phyloP scores from a whole-genome alignment of 2,329 filamentous ascomycete species.

The Arthrobotrys musiformis region DNA sequence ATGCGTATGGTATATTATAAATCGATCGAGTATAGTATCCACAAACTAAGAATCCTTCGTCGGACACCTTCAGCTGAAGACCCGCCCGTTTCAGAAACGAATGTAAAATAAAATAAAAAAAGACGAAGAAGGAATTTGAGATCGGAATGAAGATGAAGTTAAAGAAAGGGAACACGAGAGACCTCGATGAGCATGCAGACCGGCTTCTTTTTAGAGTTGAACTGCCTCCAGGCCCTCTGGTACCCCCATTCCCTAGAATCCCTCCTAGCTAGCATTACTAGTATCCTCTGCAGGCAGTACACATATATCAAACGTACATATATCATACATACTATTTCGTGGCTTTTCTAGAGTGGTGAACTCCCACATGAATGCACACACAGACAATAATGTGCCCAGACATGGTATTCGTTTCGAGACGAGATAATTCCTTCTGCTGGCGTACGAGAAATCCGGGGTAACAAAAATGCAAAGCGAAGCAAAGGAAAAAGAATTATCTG shows the following conservation, averaged over 20 bases:
- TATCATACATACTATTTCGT: conserved; percentile 10
- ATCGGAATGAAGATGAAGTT: conserved; percentile 18
- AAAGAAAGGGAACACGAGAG: not conserved
- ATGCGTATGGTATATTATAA: no score
- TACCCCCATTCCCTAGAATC: no score
- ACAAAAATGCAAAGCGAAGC: no score
- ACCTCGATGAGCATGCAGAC: conserved; percentile 25
- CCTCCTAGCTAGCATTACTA: no score
- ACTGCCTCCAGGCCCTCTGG: conserved; percentile 14
- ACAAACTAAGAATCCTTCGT: not conserved
- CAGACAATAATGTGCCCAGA: no score
- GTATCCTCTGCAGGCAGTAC: no score
- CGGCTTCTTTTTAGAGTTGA: conserved; percentile 44
- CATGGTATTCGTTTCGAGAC: conserved; percentile 36
- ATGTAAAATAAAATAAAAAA: not conserved
- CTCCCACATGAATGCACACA: conserved; percentile 13
- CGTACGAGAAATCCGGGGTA: conserved; percentile 50
- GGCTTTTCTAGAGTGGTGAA: conserved; percentile 45
- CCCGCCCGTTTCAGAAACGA: not conserved
- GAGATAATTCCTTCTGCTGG: conserved; percentile 24
- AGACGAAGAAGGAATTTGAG: conserved; percentile 16
- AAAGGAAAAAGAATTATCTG: conserved; percentile 16
- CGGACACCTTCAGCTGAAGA: not conserved
- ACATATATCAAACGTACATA: no score
- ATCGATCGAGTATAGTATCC: no score